Base-by-base conservation (phyloP, 129 eudicot genomes). In the Flaveria ramosissima region DNA sequence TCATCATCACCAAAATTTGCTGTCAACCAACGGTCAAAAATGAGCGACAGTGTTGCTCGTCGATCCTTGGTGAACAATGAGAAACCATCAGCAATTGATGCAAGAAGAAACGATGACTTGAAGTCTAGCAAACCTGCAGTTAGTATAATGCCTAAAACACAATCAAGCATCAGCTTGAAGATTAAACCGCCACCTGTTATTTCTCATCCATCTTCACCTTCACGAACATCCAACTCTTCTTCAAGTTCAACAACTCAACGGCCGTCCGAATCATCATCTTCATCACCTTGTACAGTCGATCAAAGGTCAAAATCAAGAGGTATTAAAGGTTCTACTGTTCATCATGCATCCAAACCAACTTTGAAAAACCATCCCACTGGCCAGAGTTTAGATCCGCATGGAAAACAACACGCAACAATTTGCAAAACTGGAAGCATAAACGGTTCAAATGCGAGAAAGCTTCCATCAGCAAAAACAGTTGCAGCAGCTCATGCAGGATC, bases 181-280 rank as follows among this genome's bases (percentile, higher is more conserved):
- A 74, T 65, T 19, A 73, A 80, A 66, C 74, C 84, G 4, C 27
- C 79, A 80, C 79, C 79, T 17, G 52, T 68, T 2, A 74, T 6
- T 59, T 55, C 70, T 80, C 69, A 56, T 67, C 62, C 75, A 42
- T 47, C 69, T 10, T 80, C 79, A 66, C 83, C 83, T 52, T 80
- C 75, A 61, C 69, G 72, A 15, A 17, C 24, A 36, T 36, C 10
- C 11, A 77, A 53, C 57, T 67, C 68, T 3, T 51, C 83, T 51
- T 79, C 74, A 59, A 72, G 65, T 32, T 48, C 65, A 39, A 46
- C 67, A 36, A 71, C 62, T 78, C 76, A 11, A 65, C 73, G 66
- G 42, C 51, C 26, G 52, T 52, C 82, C 27, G 24, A 14, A 46
- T 79, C 77, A 68, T 77, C 74, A 16, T 61, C 41, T 61, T 78